Conservation (phyloP, 1,284 basidiomycete species). For the Melampsora occidentalis region DNA sequence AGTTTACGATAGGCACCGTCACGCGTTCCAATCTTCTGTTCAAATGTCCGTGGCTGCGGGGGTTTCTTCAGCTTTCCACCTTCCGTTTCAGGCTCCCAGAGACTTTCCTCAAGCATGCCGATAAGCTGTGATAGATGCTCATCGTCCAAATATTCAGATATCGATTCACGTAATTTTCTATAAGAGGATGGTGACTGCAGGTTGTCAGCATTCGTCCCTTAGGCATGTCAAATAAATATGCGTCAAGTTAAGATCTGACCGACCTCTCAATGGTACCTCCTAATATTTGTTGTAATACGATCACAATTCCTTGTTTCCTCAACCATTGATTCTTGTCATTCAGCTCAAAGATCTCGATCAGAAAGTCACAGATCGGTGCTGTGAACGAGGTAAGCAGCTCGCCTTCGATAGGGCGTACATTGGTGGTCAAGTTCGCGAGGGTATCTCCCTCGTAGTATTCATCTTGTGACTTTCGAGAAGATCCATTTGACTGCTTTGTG, state of each 20-base stretch:
- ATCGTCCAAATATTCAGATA: slow-evolving; percentile 66
- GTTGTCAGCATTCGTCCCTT: too few species aligned
- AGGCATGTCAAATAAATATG: background rate
- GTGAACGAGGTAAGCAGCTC: slow-evolving; percentile 63
- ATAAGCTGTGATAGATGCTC: slow-evolving; percentile 67
- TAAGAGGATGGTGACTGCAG: background rate
- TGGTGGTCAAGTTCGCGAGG: slow-evolving; percentile 2
- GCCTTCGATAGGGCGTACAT: slow-evolving; percentile 23
- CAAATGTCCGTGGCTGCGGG: slow-evolving; percentile 65
- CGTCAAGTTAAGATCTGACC: slow-evolving; percentile 46
- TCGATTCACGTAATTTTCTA: slow-evolving; percentile 80
- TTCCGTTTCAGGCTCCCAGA: slow-evolving; percentile 76
- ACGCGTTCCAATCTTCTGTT: slow-evolving; percentile 73
- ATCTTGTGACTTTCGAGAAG: slow-evolving; percentile 3
- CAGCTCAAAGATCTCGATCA: slow-evolving; percentile 88
- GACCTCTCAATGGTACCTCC: slow-evolving; percentile 92
- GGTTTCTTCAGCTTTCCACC: slow-evolving; percentile 68
- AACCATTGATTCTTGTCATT: slow-evolving; percentile 95
- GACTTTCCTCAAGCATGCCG: slow-evolving; percentile 50
- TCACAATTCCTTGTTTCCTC: slow-evolving; percentile 88
- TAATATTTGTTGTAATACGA: slow-evolving; percentile 89
- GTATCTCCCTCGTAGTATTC: background rate
- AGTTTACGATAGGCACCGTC: slow-evolving; percentile 83
- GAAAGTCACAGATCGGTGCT: slow-evolving; percentile 86
- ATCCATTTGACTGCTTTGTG: slow-evolving; percentile 6